Evolutionary conservation across 2,329 filamentous ascomycete genomes (phyloP).

Genomic region (Celoporthe dispersa): DNA sequence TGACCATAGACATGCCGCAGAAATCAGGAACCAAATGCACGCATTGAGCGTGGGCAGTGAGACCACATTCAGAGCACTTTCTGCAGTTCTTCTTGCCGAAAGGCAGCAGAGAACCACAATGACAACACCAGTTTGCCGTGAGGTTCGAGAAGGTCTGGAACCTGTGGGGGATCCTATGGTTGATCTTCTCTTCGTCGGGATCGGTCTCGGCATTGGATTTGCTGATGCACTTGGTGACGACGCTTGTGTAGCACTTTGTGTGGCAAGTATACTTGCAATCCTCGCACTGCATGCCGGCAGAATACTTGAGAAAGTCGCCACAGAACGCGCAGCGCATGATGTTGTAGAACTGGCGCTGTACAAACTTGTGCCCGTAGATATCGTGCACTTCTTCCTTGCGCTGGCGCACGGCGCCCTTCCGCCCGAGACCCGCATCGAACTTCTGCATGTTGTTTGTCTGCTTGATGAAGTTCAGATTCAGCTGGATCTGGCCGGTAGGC

Average conservation of each 20-base stretch:
- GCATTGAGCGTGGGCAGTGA: constrained; percentile 89
- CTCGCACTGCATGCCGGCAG: constrained; percentile 97
- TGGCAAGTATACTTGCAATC: constrained; percentile 99
- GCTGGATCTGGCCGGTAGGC: constrained; percentile 87
- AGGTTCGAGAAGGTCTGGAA: constrained; percentile 98
- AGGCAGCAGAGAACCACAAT: constrained; percentile 94
- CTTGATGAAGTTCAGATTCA: constrained; percentile 91
- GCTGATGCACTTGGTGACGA: constrained; percentile 99
- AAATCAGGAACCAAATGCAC: constrained; percentile 97
- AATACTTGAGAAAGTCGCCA: constrained; percentile 98
- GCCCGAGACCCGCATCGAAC: constrained; percentile 87
- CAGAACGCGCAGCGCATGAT: constrained; percentile 99
- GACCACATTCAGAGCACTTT: constrained; percentile 88
- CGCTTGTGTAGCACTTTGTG: constrained; percentile 93
- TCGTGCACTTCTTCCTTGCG: constrained; percentile 98
- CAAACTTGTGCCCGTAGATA: constrained; percentile 99
- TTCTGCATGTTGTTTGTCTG: constrained; percentile 81
- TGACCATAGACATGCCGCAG: constrained; percentile 98
- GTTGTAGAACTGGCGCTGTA: constrained; percentile 99
- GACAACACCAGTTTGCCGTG: constrained; percentile 98
- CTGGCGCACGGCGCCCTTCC: constrained; percentile 95
- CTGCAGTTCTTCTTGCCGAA: constrained; percentile 94
- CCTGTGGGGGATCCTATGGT: constrained; percentile 96
- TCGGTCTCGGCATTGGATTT: constrained; percentile 99
- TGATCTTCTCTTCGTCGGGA: constrained; percentile 99